These are phyloP conservation scores for Mucor irregularis DNA, from an alignment of 371 early-diverging fungal species.

Conservation along the genomic window DNA sequence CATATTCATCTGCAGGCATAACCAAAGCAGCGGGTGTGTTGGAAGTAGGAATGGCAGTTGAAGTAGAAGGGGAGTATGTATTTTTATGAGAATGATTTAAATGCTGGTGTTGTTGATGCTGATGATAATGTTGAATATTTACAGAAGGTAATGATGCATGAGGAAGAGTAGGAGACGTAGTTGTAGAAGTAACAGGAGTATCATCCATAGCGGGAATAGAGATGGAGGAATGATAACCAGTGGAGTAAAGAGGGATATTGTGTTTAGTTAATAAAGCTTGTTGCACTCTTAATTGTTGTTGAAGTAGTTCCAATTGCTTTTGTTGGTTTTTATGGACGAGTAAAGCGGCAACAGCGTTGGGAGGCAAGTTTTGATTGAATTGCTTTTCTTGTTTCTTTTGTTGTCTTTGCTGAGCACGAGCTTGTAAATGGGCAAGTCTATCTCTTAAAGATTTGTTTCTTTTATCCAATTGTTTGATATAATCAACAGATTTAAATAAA, in stretches of 20 bases:
- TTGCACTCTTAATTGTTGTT: slow-evolving; percentile 41
- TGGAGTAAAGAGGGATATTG: slow-evolving; percentile 16
- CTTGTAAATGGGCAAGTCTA: slow-evolving; percentile 5
- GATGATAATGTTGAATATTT: slow-evolving; percentile 4
- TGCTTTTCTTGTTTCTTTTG: background rate
- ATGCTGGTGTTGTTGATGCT: background rate
- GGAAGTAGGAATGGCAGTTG: slow-evolving; percentile 14
- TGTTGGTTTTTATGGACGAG: slow-evolving; percentile 36
- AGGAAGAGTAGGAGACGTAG: slow-evolving; percentile 9
- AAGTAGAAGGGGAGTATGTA: background rate
- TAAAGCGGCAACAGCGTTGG: slow-evolving; percentile 28
- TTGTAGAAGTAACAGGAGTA: slow-evolving; percentile 6
- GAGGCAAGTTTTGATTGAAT: background rate
- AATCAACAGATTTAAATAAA: slow-evolving; percentile 49
- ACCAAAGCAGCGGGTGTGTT: slow-evolving; percentile 7
- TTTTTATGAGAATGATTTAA: no score
- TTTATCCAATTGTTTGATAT: slow-evolving; percentile 38
- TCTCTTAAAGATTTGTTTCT: slow-evolving; percentile 32
- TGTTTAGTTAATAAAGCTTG: slow-evolving; percentile 32
- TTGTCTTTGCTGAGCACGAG: slow-evolving; percentile 7
- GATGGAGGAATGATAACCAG: slow-evolving; percentile 26
- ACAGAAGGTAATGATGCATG: slow-evolving; percentile 13
- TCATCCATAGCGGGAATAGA: slow-evolving; percentile 27
- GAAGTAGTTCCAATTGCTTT: slow-evolving; percentile 34
- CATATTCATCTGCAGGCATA: slow-evolving; percentile 14